phyloP scores from a whole-genome alignment of 352 stramenopile genomes.

The Globisporangium ultimum region DNA sequence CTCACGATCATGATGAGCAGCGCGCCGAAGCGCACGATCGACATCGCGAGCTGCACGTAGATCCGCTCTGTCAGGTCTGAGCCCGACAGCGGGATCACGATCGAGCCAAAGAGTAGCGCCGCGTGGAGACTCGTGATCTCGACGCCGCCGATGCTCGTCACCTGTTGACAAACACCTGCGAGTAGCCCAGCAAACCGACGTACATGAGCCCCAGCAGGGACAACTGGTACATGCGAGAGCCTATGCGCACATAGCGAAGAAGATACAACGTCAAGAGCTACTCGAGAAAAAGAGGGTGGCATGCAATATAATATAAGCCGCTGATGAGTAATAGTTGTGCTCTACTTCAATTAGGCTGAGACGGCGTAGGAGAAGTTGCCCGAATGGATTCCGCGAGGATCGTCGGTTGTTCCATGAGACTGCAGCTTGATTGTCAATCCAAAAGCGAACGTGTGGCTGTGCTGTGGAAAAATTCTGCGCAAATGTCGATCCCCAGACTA shows the following conservation, averaged over 20 bases:
- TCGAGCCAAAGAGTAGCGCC: slow-evolving; percentile 72
- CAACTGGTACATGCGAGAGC: slow-evolving; percentile 79
- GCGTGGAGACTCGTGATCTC: slow-evolving; percentile 52
- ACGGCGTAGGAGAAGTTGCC: too few species aligned
- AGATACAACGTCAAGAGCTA: too few species aligned
- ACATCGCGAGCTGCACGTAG: slow-evolving; percentile 84
- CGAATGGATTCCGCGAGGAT: too few species aligned
- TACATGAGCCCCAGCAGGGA: slow-evolving; percentile 89
- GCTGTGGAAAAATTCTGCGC: too few species aligned
- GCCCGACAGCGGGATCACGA: slow-evolving; percentile 87
- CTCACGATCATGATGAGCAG: slow-evolving; percentile 88
- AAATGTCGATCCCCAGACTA: too few species aligned
- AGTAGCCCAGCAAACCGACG: slow-evolving; percentile 85
- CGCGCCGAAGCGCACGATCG: slow-evolving; percentile 81
- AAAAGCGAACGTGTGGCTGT: too few species aligned
- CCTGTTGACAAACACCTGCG: slow-evolving; percentile 89
- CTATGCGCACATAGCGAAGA: not conserved
- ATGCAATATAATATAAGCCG: too few species aligned
- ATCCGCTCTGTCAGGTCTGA: slow-evolving; percentile 90
- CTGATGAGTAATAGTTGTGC: too few species aligned
- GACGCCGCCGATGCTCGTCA: slow-evolving; percentile 51
- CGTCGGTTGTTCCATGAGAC: too few species aligned
- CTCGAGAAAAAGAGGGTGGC: too few species aligned
- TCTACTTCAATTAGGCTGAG: too few species aligned
- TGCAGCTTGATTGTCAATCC: too few species aligned